Evolutionary conservation across 257 asterid genomes (phyloP).

Genomic region (Solanum habrochaites): DNA sequence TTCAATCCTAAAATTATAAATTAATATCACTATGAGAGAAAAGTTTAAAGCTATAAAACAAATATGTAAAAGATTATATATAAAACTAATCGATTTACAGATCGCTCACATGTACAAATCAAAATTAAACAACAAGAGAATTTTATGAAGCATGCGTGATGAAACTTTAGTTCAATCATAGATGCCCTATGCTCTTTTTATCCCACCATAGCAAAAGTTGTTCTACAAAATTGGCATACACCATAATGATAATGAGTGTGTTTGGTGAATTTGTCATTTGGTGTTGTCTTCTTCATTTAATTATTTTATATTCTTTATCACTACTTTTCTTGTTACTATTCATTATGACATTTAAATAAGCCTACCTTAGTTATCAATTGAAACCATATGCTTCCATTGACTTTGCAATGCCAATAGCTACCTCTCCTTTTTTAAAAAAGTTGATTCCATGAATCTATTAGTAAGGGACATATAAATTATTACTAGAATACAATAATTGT

Average conservation of each 20-base stretch:
- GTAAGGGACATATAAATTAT: background rate
- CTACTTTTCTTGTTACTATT: background rate
- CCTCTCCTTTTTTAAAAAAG: background rate
- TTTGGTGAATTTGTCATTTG: background rate
- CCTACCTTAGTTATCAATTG: background rate
- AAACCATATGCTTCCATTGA: conserved; percentile 18
- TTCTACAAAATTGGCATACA: background rate
- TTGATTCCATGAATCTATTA: background rate
- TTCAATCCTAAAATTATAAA: background rate
- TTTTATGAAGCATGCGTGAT: background rate
- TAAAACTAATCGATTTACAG: background rate
- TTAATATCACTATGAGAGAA: no score
- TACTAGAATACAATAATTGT: background rate
- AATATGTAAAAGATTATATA: no score
- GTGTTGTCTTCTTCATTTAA: background rate
- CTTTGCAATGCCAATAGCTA: background rate
- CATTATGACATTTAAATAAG: background rate
- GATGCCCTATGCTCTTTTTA: background rate
- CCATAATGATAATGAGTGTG: background rate
- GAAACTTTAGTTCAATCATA: background rate
- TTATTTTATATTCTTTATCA: background rate
- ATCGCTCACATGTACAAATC: background rate
- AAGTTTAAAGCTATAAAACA: no score
- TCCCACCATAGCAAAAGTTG: background rate
- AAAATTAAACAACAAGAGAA: background rate